Percentiles rank a stretch among this genome's conserved stretches.
Evolutionary conservation across 441 rosid species (phyloP).

Genomic region (Heliophila coronopifolia): DNA sequence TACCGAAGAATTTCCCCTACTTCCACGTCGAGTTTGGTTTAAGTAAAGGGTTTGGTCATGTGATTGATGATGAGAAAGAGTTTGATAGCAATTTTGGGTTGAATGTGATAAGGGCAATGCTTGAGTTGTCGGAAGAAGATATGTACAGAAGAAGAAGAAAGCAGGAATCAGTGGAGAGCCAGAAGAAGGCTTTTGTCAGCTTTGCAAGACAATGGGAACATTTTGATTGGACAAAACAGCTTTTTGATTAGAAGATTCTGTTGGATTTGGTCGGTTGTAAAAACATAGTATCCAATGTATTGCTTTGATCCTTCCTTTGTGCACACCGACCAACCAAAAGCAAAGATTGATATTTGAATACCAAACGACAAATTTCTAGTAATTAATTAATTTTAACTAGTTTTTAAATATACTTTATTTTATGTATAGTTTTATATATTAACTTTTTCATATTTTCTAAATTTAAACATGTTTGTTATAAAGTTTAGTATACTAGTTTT

Average conservation of each 20-base stretch:
- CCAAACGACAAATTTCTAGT: too few relatives aligned
- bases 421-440: too few relatives aligned
- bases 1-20: slow-evolving; percentile 83
- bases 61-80: slow-evolving; percentile 73
- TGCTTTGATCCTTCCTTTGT: too few relatives aligned
- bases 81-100: slow-evolving; percentile 74
- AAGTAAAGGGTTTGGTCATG: slow-evolving; percentile 72
- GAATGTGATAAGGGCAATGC: slow-evolving; percentile 84
- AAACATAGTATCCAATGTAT: not conserved
- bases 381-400: too few relatives aligned
- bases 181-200: slow-evolving; percentile 48
- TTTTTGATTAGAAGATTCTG: slow-evolving; percentile 37
- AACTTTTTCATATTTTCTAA: too few relatives aligned
- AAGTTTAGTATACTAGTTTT: too few relatives aligned
- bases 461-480: too few relatives aligned
- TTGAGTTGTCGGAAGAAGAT: slow-evolving; percentile 63
- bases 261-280: not conserved
- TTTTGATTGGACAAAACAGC: slow-evolving; percentile 84
- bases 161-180: slow-evolving; percentile 54
- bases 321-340: too few relatives aligned
- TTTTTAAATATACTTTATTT: too few relatives aligned
- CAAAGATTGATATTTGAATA: too few relatives aligned
- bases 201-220: slow-evolving; percentile 64
- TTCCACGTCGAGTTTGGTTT: slow-evolving; percentile 86
- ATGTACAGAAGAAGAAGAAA: slow-evolving; percentile 67